Conservation (phyloP, 1,284 basidiomycete species). For the Cerrena zonata region DNA sequence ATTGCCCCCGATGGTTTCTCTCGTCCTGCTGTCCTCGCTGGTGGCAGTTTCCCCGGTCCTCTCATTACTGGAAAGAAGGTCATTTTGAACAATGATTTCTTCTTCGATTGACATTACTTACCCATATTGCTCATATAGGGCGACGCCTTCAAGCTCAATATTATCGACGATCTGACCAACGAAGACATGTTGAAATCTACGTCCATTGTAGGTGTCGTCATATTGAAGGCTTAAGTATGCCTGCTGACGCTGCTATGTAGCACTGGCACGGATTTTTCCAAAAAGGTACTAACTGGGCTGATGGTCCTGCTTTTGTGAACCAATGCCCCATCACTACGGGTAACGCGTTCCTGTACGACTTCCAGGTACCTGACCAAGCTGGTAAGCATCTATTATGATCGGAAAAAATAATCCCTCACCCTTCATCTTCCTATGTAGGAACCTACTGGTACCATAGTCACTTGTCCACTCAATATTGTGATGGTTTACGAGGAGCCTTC, state of each 20-base stretch:
- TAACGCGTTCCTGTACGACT: constrained; percentile 38
- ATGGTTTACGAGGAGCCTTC: constrained; percentile 31
- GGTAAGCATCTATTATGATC: constrained; percentile 16
- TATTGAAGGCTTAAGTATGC: no score
- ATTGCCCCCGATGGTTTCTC: constrained; percentile 30
- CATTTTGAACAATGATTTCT: no score
- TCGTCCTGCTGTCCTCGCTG: constrained; percentile 21
- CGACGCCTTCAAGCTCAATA: constrained; percentile 25
- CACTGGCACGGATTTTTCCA: constrained; percentile 33
- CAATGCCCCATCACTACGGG: constrained; percentile 47
- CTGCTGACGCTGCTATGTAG: constrained; percentile 16
- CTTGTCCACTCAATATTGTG: constrained; percentile 28
- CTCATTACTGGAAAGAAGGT: constrained; percentile 27
- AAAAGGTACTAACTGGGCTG: constrained; percentile 25
- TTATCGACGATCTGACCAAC: constrained; percentile 18
- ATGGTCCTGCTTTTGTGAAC: constrained; percentile 32
- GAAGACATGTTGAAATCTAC: constrained; percentile 20
- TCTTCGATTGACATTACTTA: not conserved
- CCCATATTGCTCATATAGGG: constrained; percentile 11
- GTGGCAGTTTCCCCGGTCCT: constrained; percentile 24
- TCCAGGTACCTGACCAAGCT: constrained; percentile 26
- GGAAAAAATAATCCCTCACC: not conserved
- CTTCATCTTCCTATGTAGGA: constrained; percentile 6
- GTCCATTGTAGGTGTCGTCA: constrained; percentile 17
- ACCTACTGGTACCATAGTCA: constrained; percentile 24